Evolutionary conservation across 2,329 filamentous ascomycete genomes (phyloP).

Genomic region (Lasiodiplodia hormozganensis): DNA sequence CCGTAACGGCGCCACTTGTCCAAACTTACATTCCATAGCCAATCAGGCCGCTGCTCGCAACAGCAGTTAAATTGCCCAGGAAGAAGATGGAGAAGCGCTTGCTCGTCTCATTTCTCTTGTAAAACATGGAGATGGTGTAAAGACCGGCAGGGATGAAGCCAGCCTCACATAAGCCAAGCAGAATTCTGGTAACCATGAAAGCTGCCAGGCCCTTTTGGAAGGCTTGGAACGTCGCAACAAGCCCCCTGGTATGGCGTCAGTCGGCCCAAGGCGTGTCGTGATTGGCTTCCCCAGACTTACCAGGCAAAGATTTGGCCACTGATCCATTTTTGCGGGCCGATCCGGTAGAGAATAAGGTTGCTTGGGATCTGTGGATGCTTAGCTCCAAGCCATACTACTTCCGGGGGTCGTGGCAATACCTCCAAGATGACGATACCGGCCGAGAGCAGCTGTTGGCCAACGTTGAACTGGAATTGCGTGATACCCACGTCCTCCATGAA

Average conservation of each 20-base stretch:
- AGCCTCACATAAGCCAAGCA: slow-evolving; percentile 61
- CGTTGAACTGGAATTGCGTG: slow-evolving; percentile 61
- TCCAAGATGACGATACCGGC: slow-evolving; percentile 57
- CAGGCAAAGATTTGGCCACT: slow-evolving; percentile 62
- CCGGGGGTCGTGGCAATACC: slow-evolving; percentile 1
- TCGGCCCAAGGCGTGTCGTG: not conserved
- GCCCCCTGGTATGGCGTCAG: slow-evolving; percentile 41
- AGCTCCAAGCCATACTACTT: slow-evolving; percentile 29
- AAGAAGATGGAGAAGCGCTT: slow-evolving; percentile 63
- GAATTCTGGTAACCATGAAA: slow-evolving; percentile 58
- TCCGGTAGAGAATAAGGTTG: slow-evolving; percentile 59
- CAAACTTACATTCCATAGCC: slow-evolving; percentile 44
- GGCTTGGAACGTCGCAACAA: slow-evolving; percentile 62
- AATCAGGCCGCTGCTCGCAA: slow-evolving; percentile 51
- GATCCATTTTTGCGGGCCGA: slow-evolving; percentile 62
- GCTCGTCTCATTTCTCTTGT: slow-evolving; percentile 60
- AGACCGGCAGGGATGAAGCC: slow-evolving; percentile 63
- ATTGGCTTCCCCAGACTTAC: slow-evolving; percentile 10
- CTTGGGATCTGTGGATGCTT: slow-evolving; percentile 54
- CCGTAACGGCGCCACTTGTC: not conserved
- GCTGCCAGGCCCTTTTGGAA: slow-evolving; percentile 57
- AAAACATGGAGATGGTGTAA: slow-evolving; percentile 63
- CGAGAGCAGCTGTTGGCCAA: slow-evolving; percentile 60
- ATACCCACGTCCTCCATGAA: slow-evolving; percentile 59
- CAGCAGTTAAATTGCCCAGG: slow-evolving; percentile 62